phyloP scores from a whole-genome alignment of 2,329 filamentous ascomycete species.

The Rosellinia necatrix region DNA sequence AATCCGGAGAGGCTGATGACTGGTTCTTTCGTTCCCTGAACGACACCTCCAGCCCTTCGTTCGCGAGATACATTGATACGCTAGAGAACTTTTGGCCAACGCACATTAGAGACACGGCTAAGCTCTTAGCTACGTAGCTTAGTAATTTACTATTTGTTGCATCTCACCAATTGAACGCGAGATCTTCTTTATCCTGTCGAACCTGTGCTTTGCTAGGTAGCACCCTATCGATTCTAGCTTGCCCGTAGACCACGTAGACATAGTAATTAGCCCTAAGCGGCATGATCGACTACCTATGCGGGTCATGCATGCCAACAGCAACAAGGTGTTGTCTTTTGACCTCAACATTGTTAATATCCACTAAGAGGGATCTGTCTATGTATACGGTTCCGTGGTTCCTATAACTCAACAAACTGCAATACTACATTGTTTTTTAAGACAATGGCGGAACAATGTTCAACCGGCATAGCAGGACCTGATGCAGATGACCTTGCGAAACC shows the following conservation, averaged over 20 bases:
- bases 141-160: not conserved
- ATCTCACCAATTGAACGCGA: not conserved
- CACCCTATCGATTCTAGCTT: not conserved
- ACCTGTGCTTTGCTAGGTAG: not conserved
- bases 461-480: not conserved
- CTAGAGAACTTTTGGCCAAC: not conserved
- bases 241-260: too few relatives aligned
- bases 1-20: not conserved
- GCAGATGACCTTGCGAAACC: not conserved
- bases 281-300: not conserved
- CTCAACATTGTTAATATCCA: not conserved
- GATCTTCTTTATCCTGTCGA: not conserved
- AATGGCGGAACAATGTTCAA: not conserved
- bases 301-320: not conserved
- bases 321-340: not conserved
- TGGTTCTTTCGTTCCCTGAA: not conserved
- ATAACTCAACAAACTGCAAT: not conserved
- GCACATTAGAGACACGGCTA: not conserved
- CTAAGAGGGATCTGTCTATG: not conserved
- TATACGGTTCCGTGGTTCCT: not conserved
- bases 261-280: not conserved
- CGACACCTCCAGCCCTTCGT: not conserved
- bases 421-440: not conserved
- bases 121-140: not conserved
- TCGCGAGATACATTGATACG: not conserved